phyloP scores from a whole-genome alignment of 805 yeast species.

The Scheffersomyces ergatensis region DNA sequence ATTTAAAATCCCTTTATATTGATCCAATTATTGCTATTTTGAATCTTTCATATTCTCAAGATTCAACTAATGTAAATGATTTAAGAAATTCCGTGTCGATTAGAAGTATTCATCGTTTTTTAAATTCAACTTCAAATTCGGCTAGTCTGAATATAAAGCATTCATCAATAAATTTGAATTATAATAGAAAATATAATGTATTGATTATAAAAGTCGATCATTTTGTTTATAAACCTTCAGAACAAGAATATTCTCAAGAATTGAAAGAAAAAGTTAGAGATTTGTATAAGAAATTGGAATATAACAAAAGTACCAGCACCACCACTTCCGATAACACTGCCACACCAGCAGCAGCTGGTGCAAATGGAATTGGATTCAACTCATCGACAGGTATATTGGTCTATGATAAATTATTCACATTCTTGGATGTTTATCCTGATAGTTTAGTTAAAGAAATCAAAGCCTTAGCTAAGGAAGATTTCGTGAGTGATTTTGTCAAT shows the following conservation, averaged over 20 bases:
- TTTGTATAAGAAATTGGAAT: conserved; percentile 9
- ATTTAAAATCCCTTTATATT: conserved; percentile 32
- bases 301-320: conserved; percentile 9
- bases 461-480: conserved; percentile 18
- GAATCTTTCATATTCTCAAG: conserved; percentile 20
- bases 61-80: conserved; percentile 31
- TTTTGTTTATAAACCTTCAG: conserved; percentile 9
- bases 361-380: conserved; percentile 11
- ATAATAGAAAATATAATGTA: conserved; percentile 17
- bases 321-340: not conserved
- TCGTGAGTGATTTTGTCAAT: conserved; percentile 27
- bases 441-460: conserved; percentile 17
- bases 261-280: conserved; percentile 8
- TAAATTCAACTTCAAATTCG: conserved; percentile 7
- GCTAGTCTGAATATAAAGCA: conserved; percentile 9
- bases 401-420: conserved; percentile 19
- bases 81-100: conserved; percentile 10
- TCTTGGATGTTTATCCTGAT: conserved; percentile 12
- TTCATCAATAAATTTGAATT: conserved; percentile 18
- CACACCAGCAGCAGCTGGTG: too few relatives aligned
- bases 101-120: conserved; percentile 9
- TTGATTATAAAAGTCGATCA: conserved; percentile 23
- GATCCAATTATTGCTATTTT: conserved; percentile 38
- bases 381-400: conserved; percentile 18
- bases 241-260: conserved; percentile 6